phyloP scores from a whole-genome alignment of 1,284 basidiomycete species.

The Lignosus rhinocerotis region DNA sequence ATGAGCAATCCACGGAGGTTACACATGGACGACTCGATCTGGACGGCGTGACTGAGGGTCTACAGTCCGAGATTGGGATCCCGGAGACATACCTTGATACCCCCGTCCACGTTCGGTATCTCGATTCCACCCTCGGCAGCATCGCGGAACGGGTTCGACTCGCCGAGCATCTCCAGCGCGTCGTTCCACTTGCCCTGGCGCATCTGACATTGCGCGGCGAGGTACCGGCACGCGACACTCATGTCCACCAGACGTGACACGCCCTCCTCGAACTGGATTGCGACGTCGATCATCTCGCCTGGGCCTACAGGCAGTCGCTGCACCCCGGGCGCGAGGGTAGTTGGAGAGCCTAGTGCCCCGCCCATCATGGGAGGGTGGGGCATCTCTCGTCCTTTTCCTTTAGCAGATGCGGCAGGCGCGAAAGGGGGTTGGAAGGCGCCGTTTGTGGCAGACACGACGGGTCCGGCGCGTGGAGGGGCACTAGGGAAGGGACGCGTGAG shows the following conservation, averaged over 20 bases:
- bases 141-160: conserved; percentile 83
- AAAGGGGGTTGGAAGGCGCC: conserved; percentile 39
- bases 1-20: conserved; percentile 92
- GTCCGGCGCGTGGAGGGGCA: conserved; percentile 42
- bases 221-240: conserved; percentile 90
- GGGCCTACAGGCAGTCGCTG: conserved; percentile 65
- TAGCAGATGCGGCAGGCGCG: conserved; percentile 24
- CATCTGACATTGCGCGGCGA: conserved; percentile 94
- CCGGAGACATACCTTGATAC: conserved; percentile 68
- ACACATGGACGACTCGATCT: conserved; percentile 96
- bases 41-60: conserved; percentile 7
- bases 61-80: neutral
- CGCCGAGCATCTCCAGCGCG: conserved; percentile 91
- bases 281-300: conserved; percentile 64
- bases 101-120: conserved; percentile 79
- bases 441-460: conserved; percentile 41
- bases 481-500: conserved; percentile 80
- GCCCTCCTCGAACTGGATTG: conserved; percentile 59
- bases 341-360: conserved; percentile 1
- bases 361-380: conserved; percentile 29
- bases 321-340: conserved; percentile 32
- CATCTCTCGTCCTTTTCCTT: conserved; percentile 67
- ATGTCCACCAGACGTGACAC: conserved; percentile 83
- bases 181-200: conserved; percentile 92
- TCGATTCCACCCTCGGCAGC: conserved; percentile 64